These are phyloP conservation scores for Lactarius tabidus DNA, from an alignment of 768 basidiomycete genomes.

Conservation along the genomic window DNA sequence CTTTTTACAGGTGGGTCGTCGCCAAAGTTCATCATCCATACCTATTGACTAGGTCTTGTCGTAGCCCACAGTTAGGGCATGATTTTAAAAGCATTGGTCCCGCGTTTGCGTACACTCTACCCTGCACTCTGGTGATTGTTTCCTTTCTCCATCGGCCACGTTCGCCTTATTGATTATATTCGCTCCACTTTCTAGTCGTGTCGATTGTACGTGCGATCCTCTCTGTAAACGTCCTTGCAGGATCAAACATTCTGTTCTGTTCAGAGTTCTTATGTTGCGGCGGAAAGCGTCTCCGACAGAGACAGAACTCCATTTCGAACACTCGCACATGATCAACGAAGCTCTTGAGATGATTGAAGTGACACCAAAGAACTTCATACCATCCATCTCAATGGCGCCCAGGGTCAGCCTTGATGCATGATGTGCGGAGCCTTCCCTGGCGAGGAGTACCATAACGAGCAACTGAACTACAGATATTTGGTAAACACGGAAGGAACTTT, in stretches of 20 bases:
- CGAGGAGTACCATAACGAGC: not conserved
- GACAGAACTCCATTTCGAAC: constrained; percentile 1
- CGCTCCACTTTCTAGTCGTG: constrained; percentile 10
- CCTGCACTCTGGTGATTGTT: constrained; percentile 16
- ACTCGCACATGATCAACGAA: constrained; percentile 14
- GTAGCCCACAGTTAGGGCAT: not conserved
- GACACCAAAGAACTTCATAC: not conserved
- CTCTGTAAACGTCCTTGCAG: not conserved
- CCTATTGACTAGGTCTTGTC: not conserved
- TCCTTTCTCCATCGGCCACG: not conserved
- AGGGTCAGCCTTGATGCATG: not conserved
- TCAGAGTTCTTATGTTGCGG: constrained; percentile 23
- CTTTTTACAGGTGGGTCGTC: constrained; percentile 15
- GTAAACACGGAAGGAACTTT: no score
- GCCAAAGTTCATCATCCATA: not conserved
- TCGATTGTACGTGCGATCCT: constrained; percentile 12
- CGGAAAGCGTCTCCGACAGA: constrained; percentile 19
- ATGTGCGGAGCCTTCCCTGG: no score
- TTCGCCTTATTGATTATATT: not conserved
- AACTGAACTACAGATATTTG: no score
- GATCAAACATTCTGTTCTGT: not conserved
- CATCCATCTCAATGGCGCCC: not conserved
- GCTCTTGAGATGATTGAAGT: constrained; percentile 16
- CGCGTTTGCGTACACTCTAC: constrained; percentile 19
- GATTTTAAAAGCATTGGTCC: constrained; percentile 6